Percentiles rank a stretch among this genome's conserved stretches.
These are phyloP conservation scores for Annulohypoxylon nitens DNA, from an alignment of 495 filamentous ascomycete species.

Conservation along the genomic window DNA sequence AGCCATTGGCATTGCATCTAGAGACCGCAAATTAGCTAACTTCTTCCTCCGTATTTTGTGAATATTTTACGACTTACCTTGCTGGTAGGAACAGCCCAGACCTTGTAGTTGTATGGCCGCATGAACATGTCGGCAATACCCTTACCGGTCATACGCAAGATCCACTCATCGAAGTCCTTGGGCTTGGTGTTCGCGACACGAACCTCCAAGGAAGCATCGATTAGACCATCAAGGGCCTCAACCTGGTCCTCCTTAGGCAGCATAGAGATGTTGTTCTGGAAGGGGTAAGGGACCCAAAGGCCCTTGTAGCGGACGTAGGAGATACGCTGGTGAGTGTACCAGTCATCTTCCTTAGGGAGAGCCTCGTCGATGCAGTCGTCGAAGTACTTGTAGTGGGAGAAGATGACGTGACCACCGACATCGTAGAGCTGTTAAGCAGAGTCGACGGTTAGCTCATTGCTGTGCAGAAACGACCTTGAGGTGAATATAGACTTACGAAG, in stretches of 20 bases:
- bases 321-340: constrained; percentile 98
- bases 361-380: constrained; percentile 98
- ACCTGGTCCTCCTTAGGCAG: constrained; percentile 97
- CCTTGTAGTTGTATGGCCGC: constrained; percentile 99
- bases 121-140: constrained; percentile 98
- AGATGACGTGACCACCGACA: constrained; percentile 99
- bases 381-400: constrained; percentile 99
- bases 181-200: constrained; percentile 92
- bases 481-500: constrained; percentile 78
- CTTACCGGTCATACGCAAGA: constrained; percentile 88
- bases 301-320: constrained; percentile 98
- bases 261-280: constrained; percentile 99
- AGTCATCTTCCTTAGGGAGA: constrained; percentile 91
- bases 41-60: not conserved
- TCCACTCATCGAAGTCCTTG: constrained; percentile 98
- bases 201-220: constrained; percentile 89
- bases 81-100: constrained; percentile 98
- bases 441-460: constrained; percentile 43
- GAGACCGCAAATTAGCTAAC: constrained; percentile 13
- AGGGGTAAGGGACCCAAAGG: constrained; percentile 97
- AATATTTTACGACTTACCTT: constrained; percentile 73
- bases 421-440: constrained; percentile 83
- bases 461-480: not conserved
- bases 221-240: constrained; percentile 94
- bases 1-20: constrained; percentile 99